Evolutionary conservation across 345 rosid genomes (phyloP).

Genomic region (Erodium maritimum): DNA sequence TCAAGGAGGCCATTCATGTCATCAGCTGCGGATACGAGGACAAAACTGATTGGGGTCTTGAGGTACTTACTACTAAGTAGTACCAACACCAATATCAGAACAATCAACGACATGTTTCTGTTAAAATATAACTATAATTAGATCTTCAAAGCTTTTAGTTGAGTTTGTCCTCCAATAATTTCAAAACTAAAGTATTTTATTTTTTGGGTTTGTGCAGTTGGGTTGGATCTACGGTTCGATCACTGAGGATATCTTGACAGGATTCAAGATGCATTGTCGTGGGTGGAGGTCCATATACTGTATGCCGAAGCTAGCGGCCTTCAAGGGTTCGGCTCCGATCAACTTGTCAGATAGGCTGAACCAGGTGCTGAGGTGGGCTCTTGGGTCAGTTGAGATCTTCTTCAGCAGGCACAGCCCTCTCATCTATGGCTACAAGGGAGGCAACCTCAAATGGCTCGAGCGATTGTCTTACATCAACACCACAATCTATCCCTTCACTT

Average conservation of each 20-base stretch:
- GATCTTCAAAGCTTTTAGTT: no score
- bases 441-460: slow-evolving; percentile 91
- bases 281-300: slow-evolving; percentile 98
- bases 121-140: no score
- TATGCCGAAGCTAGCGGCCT: slow-evolving; percentile 85
- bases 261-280: slow-evolving; percentile 98
- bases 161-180: no score
- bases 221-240: slow-evolving; percentile 99
- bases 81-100: neutral
- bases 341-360: slow-evolving; percentile 89
- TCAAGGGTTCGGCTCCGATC: slow-evolving; percentile 96
- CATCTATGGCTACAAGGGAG: slow-evolving; percentile 84
- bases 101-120: no score
- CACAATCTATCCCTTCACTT: slow-evolving; percentile 91
- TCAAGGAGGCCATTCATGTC: slow-evolving; percentile 97
- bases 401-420: slow-evolving; percentile 87
- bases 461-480: slow-evolving; percentile 84
- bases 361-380: slow-evolving; percentile 98
- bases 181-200: no score
- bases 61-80: no score
- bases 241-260: slow-evolving; percentile 92
- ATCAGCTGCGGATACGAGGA: slow-evolving; percentile 96
- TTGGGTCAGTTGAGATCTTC: slow-evolving; percentile 97
- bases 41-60: slow-evolving; percentile 96
- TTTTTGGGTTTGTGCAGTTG: slow-evolving; percentile 34